Conservation (phyloP, 495 filamentous ascomycete species). For the Annulohypoxylon moriforme region DNA sequence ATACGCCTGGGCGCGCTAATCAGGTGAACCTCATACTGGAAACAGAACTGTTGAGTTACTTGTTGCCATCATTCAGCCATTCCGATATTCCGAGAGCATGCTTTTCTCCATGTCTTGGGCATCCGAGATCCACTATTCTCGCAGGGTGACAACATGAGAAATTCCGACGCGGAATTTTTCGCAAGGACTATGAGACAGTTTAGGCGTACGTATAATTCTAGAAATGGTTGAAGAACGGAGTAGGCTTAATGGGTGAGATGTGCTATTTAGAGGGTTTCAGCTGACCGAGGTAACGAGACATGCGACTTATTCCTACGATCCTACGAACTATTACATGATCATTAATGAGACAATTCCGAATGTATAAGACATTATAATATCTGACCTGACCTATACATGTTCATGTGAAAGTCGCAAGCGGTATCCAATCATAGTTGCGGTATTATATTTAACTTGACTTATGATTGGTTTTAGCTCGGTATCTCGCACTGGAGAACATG, state of each 20-base stretch:
- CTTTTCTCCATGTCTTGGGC: not conserved
- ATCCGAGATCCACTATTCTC: not conserved
- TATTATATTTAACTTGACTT: not conserved
- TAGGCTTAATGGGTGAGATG: not conserved
- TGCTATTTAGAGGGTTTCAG: not conserved
- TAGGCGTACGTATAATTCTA: not conserved
- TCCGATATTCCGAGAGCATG: slow-evolving; percentile 14
- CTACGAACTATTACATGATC: not conserved
- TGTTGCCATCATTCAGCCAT: slow-evolving; percentile 16
- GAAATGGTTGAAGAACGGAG: not conserved
- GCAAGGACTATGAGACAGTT: not conserved
- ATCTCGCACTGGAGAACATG: not conserved
- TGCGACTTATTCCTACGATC: not conserved
- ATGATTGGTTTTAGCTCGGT: not conserved
- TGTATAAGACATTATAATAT: not conserved
- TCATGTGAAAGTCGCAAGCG: not conserved
- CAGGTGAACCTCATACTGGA: not conserved
- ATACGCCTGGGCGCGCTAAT: not conserved
- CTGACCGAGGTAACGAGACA: not conserved
- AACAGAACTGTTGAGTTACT: slow-evolving; percentile 6
- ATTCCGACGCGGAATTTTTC: not conserved
- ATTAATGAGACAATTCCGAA: not conserved
- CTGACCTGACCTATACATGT: not conserved
- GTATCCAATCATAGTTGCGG: not conserved
- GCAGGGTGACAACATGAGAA: not conserved